Conservation (phyloP, 1,284 basidiomycete genomes). For the Mycosarcoma maydis region DNA sequence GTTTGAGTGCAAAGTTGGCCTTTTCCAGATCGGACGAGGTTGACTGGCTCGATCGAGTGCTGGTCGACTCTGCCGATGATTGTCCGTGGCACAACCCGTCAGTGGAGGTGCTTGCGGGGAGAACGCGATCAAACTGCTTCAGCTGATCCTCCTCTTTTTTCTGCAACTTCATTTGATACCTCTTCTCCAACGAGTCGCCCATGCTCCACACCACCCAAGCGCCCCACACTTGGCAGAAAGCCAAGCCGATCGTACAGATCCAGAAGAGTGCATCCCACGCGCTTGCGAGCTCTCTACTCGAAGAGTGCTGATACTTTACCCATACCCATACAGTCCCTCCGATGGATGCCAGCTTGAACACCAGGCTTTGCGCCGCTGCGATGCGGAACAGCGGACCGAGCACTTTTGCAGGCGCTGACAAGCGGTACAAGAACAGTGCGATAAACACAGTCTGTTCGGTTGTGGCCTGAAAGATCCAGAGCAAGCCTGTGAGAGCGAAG, state of each 20-base stretch:
- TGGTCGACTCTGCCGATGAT: no score
- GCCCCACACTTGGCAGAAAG: constrained; percentile 35
- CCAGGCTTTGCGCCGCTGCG: constrained; percentile 31
- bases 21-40: constrained; percentile 8
- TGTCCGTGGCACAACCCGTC: no score
- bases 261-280: constrained; percentile 34
- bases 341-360: constrained; percentile 43
- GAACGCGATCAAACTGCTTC: not conserved
- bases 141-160: not conserved
- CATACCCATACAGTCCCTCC: constrained; percentile 27
- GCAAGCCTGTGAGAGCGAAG: constrained; percentile 22
- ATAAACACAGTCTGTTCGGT: constrained; percentile 43
- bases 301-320: constrained; percentile 17
- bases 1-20: not conserved
- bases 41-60: no score
- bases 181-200: constrained; percentile 21
- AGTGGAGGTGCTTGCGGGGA: not conserved
- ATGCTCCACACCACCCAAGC: constrained; percentile 37
- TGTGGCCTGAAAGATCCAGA: constrained; percentile 46
- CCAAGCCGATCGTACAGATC: constrained; percentile 29
- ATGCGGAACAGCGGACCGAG: constrained; percentile 17
- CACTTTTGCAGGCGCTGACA: constrained; percentile 4
- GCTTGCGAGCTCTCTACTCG: not conserved
- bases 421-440: constrained; percentile 40
- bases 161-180: constrained; percentile 15